Conservation (phyloP, 768 basidiomycete species). For the Lactarius sanguifluus region DNA sequence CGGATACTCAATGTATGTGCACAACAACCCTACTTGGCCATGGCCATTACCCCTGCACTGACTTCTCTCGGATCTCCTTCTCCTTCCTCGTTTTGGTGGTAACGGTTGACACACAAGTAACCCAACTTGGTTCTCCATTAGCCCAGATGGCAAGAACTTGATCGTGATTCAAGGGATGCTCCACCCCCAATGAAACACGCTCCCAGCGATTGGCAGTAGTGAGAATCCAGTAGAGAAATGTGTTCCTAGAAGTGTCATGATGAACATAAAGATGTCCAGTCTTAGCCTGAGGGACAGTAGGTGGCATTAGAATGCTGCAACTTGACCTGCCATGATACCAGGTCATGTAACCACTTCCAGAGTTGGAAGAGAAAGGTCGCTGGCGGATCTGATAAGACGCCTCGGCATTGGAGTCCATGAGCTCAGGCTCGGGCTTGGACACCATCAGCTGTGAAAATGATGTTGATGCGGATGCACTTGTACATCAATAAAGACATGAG, state of each 20-base stretch:
- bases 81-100: background rate
- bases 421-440: no score
- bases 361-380: background rate
- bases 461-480: no score
- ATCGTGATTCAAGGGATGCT: no score
- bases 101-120: background rate
- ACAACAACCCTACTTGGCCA: no score
- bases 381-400: no score
- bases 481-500: no score
- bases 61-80: background rate
- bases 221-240: background rate
- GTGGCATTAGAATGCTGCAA: background rate
- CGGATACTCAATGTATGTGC: no score
- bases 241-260: background rate
- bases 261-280: slow-evolving; percentile 7
- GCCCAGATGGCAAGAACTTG: background rate
- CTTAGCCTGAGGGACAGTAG: slow-evolving; percentile 1
- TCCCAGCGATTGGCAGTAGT: no score
- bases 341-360: slow-evolving; percentile 7
- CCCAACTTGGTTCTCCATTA: slow-evolving; percentile 10
- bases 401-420: no score
- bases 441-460: no score
- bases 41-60: background rate
- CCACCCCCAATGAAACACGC: no score
- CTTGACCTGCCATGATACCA: slow-evolving; percentile 1